These are phyloP conservation scores for Phymatotrichopsis omnivora DNA, from an alignment of 2,329 filamentous ascomycete species.

Conservation along the genomic window DNA sequence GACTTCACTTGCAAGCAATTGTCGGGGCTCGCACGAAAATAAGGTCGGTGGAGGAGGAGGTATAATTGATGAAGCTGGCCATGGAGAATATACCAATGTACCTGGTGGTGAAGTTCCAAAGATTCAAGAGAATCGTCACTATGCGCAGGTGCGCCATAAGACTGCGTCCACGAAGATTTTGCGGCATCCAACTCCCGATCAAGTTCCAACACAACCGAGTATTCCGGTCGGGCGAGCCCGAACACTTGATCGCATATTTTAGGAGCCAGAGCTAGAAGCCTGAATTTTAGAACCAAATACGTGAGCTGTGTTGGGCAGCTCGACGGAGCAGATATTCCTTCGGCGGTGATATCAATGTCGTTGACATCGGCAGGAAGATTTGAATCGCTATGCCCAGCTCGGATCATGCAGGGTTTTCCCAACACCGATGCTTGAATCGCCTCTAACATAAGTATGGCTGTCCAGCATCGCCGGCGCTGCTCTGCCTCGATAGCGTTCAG, in stretches of 20 bases:
- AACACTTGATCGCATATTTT: slow-evolving; percentile 1
- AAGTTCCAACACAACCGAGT: neutral
- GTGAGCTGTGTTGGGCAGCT: neutral
- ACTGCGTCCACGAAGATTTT: neutral
- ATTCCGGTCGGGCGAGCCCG: neutral
- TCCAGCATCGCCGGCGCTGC: slow-evolving; percentile 1
- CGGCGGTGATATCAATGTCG: neutral
- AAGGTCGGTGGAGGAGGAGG: slow-evolving; percentile 1
- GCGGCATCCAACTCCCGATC: neutral
- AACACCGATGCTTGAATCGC: neutral
- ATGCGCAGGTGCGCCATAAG: no score
- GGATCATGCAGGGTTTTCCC: neutral
- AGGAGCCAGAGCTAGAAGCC: neutral
- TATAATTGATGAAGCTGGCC: neutral
- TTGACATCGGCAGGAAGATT: neutral
- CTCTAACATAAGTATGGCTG: slow-evolving; percentile 2
- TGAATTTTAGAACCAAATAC: neutral
- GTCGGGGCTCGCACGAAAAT: neutral
- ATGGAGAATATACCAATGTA: slow-evolving; percentile 2
- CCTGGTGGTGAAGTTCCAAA: neutral
- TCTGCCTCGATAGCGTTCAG: neutral
- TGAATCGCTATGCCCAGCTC: neutral
- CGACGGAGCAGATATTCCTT: neutral
- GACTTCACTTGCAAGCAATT: no score
- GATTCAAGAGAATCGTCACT: neutral